Evolutionary conservation across 1,284 basidiomycete species (phyloP).

Genomic region (Heliocybe sulcata): DNA sequence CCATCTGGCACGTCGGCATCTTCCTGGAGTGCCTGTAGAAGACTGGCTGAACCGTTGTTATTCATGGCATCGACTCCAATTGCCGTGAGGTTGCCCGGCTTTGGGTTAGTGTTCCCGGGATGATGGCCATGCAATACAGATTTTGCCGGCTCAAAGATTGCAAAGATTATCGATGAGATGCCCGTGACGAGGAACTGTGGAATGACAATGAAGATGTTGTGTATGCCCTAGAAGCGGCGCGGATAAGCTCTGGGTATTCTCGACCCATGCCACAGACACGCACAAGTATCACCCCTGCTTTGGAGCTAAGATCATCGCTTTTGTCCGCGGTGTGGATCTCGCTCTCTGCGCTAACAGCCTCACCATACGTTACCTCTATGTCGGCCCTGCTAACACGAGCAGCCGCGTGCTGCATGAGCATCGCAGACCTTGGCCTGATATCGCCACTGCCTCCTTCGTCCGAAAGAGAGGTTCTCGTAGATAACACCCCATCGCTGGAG

Average conservation of each 20-base stretch:
- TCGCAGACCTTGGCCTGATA: neutral
- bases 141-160: conserved; percentile 51
- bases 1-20: conserved; percentile 15
- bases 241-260: conserved; percentile 6
- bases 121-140: conserved; percentile 34
- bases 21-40: conserved; percentile 10
- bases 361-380: neutral
- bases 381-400: neutral
- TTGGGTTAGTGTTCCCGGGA: conserved; percentile 22
- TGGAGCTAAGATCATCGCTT: conserved; percentile 49
- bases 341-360: neutral
- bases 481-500: neutral
- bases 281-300: conserved; percentile 87
- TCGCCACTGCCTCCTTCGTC: neutral
- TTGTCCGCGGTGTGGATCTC: neutral
- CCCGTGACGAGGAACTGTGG: conserved; percentile 62
- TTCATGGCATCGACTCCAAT: conserved; percentile 6
- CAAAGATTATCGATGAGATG: conserved; percentile 50
- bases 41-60: conserved; percentile 6
- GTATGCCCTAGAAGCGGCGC: conserved; percentile 60
- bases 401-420: neutral
- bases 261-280: conserved; percentile 16
- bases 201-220: conserved; percentile 85
- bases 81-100: conserved; percentile 18
- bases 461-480: neutral